Evolutionary conservation across 345 rosid species (phyloP).

Genomic region (Populus ilicifolia): DNA sequence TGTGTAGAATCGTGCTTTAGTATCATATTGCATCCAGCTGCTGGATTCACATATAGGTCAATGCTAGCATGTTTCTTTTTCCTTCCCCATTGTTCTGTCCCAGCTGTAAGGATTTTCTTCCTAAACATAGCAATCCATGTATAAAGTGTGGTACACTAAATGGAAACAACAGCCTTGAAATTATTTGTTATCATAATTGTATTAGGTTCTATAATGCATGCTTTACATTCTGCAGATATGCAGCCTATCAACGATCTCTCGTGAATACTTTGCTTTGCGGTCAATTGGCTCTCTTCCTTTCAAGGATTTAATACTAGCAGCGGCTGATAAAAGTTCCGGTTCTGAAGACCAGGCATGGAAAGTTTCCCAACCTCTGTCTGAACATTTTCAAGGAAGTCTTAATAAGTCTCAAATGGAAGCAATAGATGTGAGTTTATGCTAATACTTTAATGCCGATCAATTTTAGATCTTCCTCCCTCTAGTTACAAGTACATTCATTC

Average conservation of each 20-base stretch:
- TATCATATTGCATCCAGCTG: background rate
- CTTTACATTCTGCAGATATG: conserved; percentile 57
- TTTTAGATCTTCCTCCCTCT: background rate
- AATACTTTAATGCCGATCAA: background rate
- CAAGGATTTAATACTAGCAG: conserved; percentile 76
- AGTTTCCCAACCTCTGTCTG: conserved; percentile 64
- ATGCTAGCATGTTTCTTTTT: background rate
- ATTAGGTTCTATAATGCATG: conserved; percentile 13
- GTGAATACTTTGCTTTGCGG: conserved; percentile 79
- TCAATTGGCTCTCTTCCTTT: conserved; percentile 80
- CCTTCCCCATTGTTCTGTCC: background rate
- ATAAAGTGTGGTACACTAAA: background rate
- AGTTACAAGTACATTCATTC: background rate
- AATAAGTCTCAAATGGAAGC: conserved; percentile 84
- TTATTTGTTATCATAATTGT: background rate
- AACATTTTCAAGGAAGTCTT: conserved; percentile 54
- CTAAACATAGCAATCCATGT: background rate
- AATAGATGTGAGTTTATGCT: conserved; percentile 58
- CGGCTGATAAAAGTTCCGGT: conserved; percentile 44
- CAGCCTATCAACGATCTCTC: conserved; percentile 84
- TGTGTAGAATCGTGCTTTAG: background rate
- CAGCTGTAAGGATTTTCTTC: background rate
- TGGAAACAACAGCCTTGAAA: background rate
- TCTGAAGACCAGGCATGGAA: conserved; percentile 70
- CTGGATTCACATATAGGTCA: background rate